Percentiles rank a stretch among this genome's conserved stretches.
Conservation (phyloP, 2,329 filamentous ascomycete species). For the Colletotrichum sp. region DNA sequence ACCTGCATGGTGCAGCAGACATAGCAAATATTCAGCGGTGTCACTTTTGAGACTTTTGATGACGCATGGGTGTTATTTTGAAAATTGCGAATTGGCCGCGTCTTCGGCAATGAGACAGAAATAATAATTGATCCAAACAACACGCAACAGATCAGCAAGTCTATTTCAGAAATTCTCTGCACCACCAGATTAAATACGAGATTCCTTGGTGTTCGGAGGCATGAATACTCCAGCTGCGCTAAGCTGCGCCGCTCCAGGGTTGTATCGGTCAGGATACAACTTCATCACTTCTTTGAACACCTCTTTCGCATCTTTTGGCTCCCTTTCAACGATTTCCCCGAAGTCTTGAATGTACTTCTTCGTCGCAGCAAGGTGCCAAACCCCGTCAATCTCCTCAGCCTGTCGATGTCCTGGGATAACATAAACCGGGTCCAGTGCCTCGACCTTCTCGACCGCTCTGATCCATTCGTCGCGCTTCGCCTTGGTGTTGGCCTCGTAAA, state of each 20-base stretch:
- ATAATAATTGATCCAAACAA: no score
- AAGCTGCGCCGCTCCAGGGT: slow-evolving; percentile 10
- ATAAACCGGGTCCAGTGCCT: slow-evolving; percentile 31
- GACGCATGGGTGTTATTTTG: no score
- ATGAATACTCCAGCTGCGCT: neutral
- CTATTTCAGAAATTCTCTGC: neutral
- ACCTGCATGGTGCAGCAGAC: no score
- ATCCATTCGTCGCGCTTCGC: slow-evolving; percentile 37
- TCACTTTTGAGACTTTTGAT: no score
- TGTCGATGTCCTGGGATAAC: slow-evolving; percentile 37
- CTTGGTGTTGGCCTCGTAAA: slow-evolving; percentile 37
- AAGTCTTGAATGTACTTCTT: slow-evolving; percentile 23
- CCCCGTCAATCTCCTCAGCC: slow-evolving; percentile 28
- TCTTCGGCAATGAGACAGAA: fast-evolving
- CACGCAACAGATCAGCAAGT: neutral
- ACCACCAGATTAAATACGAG: neutral
- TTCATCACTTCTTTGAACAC: slow-evolving; percentile 15
- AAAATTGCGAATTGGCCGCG: no score
- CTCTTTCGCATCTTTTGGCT: slow-evolving; percentile 21
- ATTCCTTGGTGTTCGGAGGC: neutral
- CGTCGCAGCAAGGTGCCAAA: slow-evolving; percentile 26
- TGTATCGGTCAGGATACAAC: slow-evolving; percentile 21
- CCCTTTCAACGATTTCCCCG: neutral
- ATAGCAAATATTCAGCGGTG: no score
- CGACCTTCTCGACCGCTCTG: slow-evolving; percentile 31